These are phyloP conservation scores for Cyclocybe cylindracea DNA, from an alignment of 768 basidiomycete species.

Conservation along the genomic window DNA sequence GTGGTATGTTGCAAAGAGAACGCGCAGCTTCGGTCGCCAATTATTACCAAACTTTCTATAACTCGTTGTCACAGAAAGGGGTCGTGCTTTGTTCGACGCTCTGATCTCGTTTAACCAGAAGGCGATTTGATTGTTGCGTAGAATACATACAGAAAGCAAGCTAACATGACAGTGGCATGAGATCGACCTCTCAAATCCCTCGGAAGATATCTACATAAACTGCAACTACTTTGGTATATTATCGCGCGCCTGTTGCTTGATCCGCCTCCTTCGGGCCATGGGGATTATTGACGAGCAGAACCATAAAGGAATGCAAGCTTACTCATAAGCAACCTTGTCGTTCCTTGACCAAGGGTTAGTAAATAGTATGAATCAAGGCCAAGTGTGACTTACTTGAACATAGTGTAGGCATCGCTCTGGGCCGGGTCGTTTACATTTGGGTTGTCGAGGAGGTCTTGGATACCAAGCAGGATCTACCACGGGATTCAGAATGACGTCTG, in stretches of 20 bases:
- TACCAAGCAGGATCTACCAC: conserved; percentile 85
- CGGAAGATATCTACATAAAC: neutral
- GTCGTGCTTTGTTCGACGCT: neutral
- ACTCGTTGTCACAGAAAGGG: conserved; percentile 13
- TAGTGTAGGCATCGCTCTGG: conserved; percentile 97
- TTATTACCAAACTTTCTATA: conserved; percentile 18
- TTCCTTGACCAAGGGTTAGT: conserved; percentile 55
- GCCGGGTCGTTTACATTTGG: conserved; percentile 98
- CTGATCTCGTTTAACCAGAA: neutral
- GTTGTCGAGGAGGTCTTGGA: conserved; percentile 93
- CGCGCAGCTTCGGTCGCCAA: neutral
- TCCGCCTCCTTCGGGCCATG: conserved; percentile 57
- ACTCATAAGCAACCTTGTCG: conserved; percentile 93
- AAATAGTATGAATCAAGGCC: neutral
- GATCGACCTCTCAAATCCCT: neutral
- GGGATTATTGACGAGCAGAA: neutral
- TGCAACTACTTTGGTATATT: conserved; percentile 76
- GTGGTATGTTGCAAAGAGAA: neutral
- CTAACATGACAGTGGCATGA: neutral
- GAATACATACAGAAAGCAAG: conserved; percentile 14
- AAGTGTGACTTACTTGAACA: conserved; percentile 82
- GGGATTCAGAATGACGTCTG: conserved; percentile 1
- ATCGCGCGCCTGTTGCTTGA: conserved; percentile 86
- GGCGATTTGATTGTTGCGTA: conserved; percentile 4
- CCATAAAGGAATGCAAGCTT: conserved; percentile 27